These are phyloP conservation scores for Wickerhamomyces pijperi DNA, from an alignment of 805 yeast species.

Conservation along the genomic window DNA sequence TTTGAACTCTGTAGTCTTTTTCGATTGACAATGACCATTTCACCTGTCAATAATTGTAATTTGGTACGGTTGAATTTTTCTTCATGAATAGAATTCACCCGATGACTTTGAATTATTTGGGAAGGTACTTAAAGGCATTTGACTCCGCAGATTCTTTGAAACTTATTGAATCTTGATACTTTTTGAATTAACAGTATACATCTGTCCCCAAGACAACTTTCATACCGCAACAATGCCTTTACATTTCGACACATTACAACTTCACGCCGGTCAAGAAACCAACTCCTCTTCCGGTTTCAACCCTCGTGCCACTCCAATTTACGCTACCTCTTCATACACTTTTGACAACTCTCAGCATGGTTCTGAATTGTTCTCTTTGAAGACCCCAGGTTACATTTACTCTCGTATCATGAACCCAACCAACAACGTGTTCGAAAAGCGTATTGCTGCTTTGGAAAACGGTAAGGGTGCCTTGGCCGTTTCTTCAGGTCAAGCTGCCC, in stretches of 20 bases:
- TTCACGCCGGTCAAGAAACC: conserved; percentile 85
- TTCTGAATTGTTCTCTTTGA: conserved; percentile 78
- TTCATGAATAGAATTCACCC: too few species aligned
- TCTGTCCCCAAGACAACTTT: too few species aligned
- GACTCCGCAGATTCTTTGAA: too few species aligned
- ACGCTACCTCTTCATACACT: conserved; percentile 82
- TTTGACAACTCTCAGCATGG: conserved; percentile 87
- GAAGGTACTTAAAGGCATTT: too few species aligned
- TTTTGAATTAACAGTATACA: too few species aligned
- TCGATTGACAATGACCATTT: too few species aligned
- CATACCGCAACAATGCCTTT: too few species aligned
- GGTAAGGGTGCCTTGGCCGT: conserved; percentile 88
- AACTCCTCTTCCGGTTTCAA: conserved; percentile 38
- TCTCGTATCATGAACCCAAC: conserved; percentile 92
- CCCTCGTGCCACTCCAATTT: conserved; percentile 85
- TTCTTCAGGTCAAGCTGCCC: conserved; percentile 96
- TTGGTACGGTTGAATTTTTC: too few species aligned
- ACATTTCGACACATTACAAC: conserved; percentile 82
- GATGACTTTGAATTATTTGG: too few species aligned
- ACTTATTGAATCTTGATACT: too few species aligned
- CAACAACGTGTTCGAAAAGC: conserved; percentile 77
- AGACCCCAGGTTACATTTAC: conserved; percentile 78
- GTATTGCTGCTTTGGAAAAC: conserved; percentile 87
- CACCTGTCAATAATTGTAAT: too few species aligned
- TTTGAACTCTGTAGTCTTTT: too few species aligned